Base-by-base conservation (phyloP, 441 rosid genomes). In the Pelargonium australe region DNA sequence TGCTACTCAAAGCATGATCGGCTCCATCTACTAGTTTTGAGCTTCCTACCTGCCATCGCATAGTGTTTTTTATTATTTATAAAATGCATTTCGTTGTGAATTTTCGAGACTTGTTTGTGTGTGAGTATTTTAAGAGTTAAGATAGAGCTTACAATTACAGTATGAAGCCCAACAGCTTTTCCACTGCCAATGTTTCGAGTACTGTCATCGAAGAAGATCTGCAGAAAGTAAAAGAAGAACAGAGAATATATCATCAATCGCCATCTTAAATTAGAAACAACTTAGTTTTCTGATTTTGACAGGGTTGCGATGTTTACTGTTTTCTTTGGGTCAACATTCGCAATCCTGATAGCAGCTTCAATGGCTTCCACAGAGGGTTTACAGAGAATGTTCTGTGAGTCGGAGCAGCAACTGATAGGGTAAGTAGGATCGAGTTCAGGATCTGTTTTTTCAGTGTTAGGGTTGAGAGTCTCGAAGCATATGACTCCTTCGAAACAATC, bases 121-220 rank as follows among this genome's bases (percentile, higher is more conserved):
- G 5, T 31, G 37, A 31, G 37, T 31, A 31, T 4, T 31, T 4
- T 31, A 31, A 31, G 37, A 31, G 37, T 31, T 31, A 63, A 62
- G 20, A 43, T 16, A 2, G 17, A 63, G 44, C 88, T 82, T 81
- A 87, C 97, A 45, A 93, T 79, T 49, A 87, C 96, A 0, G 98
- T 87, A 31, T 81, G 91, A 41, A 93, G 84, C 4, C 89, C 95
- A 11, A 91, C 85, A 28, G 82, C 87, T 81, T 90, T 90, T 60
- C 85, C 97, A 34, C 82, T 86, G 16, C 85, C 89, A 67, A 93
- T 90, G 82, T 93, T 93, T 58, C 97, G 84, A 63, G 86, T 73
- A 73, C 97, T 90, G 82, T 92, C 97, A 68, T 93, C 98, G 2
- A 93, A 89, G 88, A 93, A 93, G 61, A 93, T 80, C 98, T 93